phyloP scores from a whole-genome alignment of 2,329 filamentous ascomycete species.

The Neopestalotiopsis clavispora region DNA sequence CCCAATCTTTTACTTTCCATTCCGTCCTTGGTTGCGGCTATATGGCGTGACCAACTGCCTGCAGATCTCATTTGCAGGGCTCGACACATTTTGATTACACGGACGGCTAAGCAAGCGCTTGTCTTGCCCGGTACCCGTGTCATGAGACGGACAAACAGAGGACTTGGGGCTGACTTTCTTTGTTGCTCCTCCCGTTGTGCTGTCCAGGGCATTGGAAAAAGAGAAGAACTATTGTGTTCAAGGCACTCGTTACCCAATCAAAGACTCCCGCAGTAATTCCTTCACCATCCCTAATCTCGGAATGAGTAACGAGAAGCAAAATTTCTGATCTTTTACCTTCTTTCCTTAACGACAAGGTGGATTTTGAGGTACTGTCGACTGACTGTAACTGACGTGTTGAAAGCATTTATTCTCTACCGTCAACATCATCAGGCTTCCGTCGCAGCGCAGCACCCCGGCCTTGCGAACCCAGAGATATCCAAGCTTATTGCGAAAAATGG shows the following conservation, averaged over 20 bases:
- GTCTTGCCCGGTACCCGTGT: slow-evolving; percentile 18
- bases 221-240: slow-evolving; percentile 22
- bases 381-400: slow-evolving; percentile 22
- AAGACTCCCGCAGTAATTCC: neutral
- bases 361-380: neutral
- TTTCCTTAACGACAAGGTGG: too few relatives aligned
- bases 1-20: neutral
- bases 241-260: neutral
- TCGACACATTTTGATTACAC: neutral
- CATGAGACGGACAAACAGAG: slow-evolving; percentile 30
- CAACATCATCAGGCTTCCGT: slow-evolving; percentile 89
- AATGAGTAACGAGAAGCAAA: too few relatives aligned
- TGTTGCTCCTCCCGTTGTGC: slow-evolving; percentile 27
- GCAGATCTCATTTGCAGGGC: neutral
- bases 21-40: neutral
- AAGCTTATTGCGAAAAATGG: slow-evolving; percentile 97
- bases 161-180: slow-evolving; percentile 31
- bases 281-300: neutral
- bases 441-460: slow-evolving; percentile 80
- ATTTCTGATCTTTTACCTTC: too few relatives aligned
- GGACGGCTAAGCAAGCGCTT: slow-evolving; percentile 14
- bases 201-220: slow-evolving; percentile 22
- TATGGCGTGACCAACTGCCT: neutral
- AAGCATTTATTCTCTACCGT: slow-evolving; percentile 97
- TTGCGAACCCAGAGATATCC: slow-evolving; percentile 94